These are phyloP conservation scores for Cytospora paraplurivora DNA, from an alignment of 2,329 filamentous ascomycete species.

Conservation along the genomic window DNA sequence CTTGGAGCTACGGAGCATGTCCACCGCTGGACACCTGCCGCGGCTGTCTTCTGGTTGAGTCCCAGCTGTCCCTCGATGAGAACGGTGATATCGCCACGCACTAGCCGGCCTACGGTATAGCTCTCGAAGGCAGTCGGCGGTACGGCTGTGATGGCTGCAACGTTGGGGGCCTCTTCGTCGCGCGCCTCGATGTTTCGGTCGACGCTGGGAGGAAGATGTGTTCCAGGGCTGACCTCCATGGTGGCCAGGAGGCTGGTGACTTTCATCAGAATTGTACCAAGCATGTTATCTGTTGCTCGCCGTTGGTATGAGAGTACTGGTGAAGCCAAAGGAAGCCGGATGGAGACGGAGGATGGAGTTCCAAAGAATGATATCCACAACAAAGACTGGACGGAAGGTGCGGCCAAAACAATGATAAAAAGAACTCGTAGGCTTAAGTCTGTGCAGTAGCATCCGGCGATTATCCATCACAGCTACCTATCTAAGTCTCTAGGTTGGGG, in stretches of 20 bases:
- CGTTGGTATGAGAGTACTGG: background rate
- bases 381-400: background rate
- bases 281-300: background rate
- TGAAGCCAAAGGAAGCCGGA: background rate
- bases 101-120: constrained; percentile 8
- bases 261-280: background rate
- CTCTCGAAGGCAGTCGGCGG: constrained; percentile 11
- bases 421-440: background rate
- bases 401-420: background rate
- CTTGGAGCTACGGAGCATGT: constrained; percentile 20
- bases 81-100: background rate
- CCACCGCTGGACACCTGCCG: constrained; percentile 20
- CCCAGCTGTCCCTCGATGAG: background rate
- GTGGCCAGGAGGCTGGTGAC: background rate
- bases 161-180: constrained; percentile 9
- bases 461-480: background rate
- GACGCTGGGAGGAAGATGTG: too few relatives aligned
- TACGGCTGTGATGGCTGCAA: constrained; percentile 8
- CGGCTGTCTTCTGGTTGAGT: background rate
- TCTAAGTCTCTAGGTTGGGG: too few relatives aligned
- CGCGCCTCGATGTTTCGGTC: background rate
- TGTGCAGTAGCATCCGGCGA: background rate
- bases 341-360: background rate
- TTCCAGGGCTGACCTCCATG: background rate
- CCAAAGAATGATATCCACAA: background rate